These are phyloP conservation scores for Antitrichia curtipendula DNA, from an alignment of 225 moss, liverwort and hornwort species.

Conservation along the genomic window DNA sequence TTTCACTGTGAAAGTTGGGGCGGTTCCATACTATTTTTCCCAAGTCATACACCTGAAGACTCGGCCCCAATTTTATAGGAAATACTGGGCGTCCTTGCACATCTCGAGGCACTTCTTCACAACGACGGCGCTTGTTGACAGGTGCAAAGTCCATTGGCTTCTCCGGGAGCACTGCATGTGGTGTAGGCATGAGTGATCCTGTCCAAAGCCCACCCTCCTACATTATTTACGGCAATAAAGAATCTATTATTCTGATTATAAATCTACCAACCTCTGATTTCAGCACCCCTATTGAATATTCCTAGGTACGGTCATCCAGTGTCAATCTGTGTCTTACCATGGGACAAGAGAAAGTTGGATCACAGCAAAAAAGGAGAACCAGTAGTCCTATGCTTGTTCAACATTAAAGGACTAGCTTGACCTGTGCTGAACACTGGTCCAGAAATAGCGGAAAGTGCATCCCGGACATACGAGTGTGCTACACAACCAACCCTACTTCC, in stretches of 20 bases:
- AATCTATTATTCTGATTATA: neutral
- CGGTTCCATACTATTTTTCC: conserved; percentile 80
- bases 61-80: conserved; percentile 84
- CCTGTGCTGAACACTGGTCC: neutral
- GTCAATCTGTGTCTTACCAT: neutral
- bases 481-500: neutral
- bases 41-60: conserved; percentile 83
- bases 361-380: neutral
- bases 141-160: conserved; percentile 64
- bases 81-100: conserved; percentile 60
- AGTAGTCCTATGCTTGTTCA: neutral
- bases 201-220: neutral
- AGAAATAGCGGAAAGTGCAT: neutral
- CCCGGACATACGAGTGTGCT: neutral
- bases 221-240: neutral
- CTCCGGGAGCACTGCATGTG: conserved; percentile 46
- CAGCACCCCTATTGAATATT: neutral
- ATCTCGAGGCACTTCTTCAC: conserved; percentile 94
- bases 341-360: neutral
- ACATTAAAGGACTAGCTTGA: neutral
- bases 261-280: neutral
- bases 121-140: conserved; percentile 80
- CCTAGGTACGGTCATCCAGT: neutral
- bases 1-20: conserved; percentile 81
- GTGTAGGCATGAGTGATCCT: conserved; percentile 5